Evolutionary conservation across 495 filamentous ascomycete genomes (phyloP).

Genomic region (Talaromyces borbonicus): DNA sequence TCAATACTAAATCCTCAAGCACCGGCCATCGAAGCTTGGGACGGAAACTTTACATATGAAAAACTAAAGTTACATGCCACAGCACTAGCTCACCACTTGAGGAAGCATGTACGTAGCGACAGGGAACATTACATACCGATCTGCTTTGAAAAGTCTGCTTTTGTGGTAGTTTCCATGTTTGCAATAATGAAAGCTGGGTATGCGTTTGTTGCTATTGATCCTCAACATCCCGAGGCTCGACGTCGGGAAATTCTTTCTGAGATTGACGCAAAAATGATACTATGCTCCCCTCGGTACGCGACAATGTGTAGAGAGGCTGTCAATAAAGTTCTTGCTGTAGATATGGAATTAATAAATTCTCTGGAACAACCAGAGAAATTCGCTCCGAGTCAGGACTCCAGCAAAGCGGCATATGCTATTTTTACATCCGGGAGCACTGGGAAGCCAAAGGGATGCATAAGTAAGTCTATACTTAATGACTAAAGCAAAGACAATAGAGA

Average conservation of each 20-base stretch:
- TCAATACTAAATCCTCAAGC: slow-evolving; percentile 9
- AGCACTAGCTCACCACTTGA: slow-evolving; percentile 15
- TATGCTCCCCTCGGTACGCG: slow-evolving; percentile 13
- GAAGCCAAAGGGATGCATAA: slow-evolving; percentile 8
- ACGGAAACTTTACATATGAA: slow-evolving; percentile 24
- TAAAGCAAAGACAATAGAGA: not conserved
- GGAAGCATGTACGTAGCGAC: slow-evolving; percentile 3
- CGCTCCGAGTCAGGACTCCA: not conserved
- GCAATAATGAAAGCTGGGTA: slow-evolving; percentile 39
- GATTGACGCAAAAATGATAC: slow-evolving; percentile 30
- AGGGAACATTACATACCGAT: slow-evolving; percentile 27
- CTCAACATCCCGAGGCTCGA: slow-evolving; percentile 36
- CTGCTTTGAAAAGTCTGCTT: slow-evolving; percentile 35
- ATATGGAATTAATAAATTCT: not conserved
- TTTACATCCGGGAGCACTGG: slow-evolving; percentile 9
- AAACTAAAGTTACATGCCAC: slow-evolving; percentile 18
- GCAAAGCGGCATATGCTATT: slow-evolving; percentile 5
- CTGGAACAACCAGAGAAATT: not conserved
- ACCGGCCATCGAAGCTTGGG: slow-evolving; percentile 25
- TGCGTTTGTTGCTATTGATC: slow-evolving; percentile 44
- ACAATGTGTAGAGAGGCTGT: not conserved
- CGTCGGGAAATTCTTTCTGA: slow-evolving; percentile 39
- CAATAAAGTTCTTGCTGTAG: slow-evolving; percentile 1
- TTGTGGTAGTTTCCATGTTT: slow-evolving; percentile 28
- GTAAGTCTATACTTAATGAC: not conserved